Evolutionary conservation across 192 early-diverging fungal genomes (phyloP), one percentile per base, ranked within the genome.

Genomic region (Endogone sp.): DNA sequence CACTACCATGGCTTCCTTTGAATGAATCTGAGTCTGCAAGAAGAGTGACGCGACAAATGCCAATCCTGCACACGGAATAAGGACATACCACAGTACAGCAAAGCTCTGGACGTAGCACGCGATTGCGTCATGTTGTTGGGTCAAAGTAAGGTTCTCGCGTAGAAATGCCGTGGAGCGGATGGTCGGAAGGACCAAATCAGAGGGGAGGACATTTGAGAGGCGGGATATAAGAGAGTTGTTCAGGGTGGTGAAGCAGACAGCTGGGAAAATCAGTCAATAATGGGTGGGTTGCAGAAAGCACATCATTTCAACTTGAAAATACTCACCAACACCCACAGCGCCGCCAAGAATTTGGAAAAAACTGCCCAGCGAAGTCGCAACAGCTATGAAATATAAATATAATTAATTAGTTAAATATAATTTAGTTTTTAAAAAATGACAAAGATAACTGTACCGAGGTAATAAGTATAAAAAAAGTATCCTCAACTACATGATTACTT

Each of bases 341-440:
- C 72, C 67, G 28, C 72, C 72, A 55, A 79, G 55, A 21, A 79
- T 69, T 29, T 72, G 65, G 22, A 66, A 57, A 29, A 79, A 79
- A 27, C 74, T 79, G 30, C 72, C 69, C 13, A 79, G 31, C 0
- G 72, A 71, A 24, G 77, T 79, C 23, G 71, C 77, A 1, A 29
- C 64, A 65, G 66, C 69, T 55, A 79, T 79, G 62, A 16, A 16
- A 16, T 11, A 11, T 49, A 16, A 49, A 6, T 11, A 49, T 49
- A 49, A 49, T 49, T n/a, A n/a, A n/a, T n/a, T n/a, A n/a, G n/a
- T n/a, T n/a, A n/a, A n/a, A n/a, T n/a, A n/a, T n/a, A n/a, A n/a
- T n/a, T n/a, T n/a, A n/a, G n/a, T n/a, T n/a, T n/a, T n/a, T n/a
- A 11, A 16, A 49, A 16, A 44, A 44, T 44, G 13, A 44, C 4